These are phyloP conservation scores for Glutinoglossum americanum DNA, from an alignment of 495 filamentous ascomycete species.

Conservation along the genomic window DNA sequence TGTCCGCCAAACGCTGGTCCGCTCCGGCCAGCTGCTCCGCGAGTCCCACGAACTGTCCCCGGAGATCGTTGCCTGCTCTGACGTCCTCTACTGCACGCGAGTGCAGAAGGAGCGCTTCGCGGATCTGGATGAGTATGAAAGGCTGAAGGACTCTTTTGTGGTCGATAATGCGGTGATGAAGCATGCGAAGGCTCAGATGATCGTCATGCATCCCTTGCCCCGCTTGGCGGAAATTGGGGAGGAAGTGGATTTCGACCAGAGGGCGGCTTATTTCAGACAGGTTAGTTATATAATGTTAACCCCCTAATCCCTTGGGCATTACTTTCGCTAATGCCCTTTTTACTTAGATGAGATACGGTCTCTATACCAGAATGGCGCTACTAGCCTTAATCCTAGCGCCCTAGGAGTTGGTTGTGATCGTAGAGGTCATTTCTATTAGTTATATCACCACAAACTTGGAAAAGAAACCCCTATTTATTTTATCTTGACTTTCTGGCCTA, in stretches of 20 bases:
- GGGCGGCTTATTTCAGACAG: constrained; percentile 97
- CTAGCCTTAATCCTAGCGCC: constrained; percentile 74
- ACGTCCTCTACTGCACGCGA: constrained; percentile 89
- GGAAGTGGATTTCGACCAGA: constrained; percentile 92
- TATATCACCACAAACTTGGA: too few species aligned
- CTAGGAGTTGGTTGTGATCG: too few species aligned
- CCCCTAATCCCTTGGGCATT: too few species aligned
- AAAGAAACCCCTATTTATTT: too few species aligned
- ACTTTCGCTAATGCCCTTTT: too few species aligned
- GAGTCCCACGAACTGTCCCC: constrained; percentile 63
- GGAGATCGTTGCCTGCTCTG: constrained; percentile 60
- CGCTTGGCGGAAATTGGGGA: constrained; percentile 79
- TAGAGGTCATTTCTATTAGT: too few species aligned
- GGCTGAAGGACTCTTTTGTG: constrained; percentile 66
- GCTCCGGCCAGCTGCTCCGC: constrained; percentile 48
- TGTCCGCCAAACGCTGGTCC: constrained; percentile 45
- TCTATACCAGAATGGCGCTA: constrained; percentile 94
- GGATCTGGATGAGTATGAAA: constrained; percentile 57
- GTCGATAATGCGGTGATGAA: constrained; percentile 81
- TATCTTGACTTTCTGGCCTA: too few species aligned
- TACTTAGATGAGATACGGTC: constrained; percentile 81
- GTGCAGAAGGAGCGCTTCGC: constrained; percentile 91
- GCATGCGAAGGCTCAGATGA: constrained; percentile 72
- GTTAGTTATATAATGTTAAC: constrained; percentile 27
- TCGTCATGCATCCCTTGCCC: constrained; percentile 89